These are phyloP conservation scores for Nepenthes mirabilis DNA, from an alignment of 148 eudicot species.

Conservation along the genomic window DNA sequence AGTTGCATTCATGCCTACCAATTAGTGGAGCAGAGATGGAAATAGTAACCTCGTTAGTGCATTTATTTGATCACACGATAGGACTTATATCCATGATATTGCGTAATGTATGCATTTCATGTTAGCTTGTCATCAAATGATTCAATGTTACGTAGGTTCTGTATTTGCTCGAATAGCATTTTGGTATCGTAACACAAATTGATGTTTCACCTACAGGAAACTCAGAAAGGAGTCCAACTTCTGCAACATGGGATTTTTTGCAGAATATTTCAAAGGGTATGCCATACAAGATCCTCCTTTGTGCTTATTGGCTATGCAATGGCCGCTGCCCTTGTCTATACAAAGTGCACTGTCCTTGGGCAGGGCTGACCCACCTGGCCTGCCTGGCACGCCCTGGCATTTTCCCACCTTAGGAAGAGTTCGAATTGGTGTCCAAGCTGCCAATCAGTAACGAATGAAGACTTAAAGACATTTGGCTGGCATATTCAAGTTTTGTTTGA, in stretches of 20 bases:
- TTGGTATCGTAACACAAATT: neutral
- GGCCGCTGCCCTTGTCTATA: neutral
- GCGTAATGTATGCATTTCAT: neutral
- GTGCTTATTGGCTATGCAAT: neutral
- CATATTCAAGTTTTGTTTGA: too few species aligned
- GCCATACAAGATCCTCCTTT: constrained; percentile 8
- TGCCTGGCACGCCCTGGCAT: neutral
- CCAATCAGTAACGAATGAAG: neutral
- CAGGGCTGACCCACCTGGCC: neutral
- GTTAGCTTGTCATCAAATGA: neutral
- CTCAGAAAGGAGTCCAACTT: constrained; percentile 26
- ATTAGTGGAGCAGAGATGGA: neutral
- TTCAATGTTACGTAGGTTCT: neutral
- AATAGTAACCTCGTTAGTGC: neutral
- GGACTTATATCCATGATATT: neutral
- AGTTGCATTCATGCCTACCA: too few species aligned
- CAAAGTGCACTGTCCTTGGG: neutral
- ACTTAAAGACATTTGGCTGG: neutral
- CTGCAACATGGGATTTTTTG: constrained; percentile 61
- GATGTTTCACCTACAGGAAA: constrained; percentile 27
- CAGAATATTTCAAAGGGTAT: constrained; percentile 47
- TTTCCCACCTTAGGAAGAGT: neutral
- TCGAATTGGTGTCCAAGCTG: neutral
- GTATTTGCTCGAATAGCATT: neutral
- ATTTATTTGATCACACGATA: neutral